Evolutionary conservation across 2,329 filamentous ascomycete genomes (phyloP), one percentile per base, ranked within the genome.

Genomic region (Pseudonectria buxi): DNA sequence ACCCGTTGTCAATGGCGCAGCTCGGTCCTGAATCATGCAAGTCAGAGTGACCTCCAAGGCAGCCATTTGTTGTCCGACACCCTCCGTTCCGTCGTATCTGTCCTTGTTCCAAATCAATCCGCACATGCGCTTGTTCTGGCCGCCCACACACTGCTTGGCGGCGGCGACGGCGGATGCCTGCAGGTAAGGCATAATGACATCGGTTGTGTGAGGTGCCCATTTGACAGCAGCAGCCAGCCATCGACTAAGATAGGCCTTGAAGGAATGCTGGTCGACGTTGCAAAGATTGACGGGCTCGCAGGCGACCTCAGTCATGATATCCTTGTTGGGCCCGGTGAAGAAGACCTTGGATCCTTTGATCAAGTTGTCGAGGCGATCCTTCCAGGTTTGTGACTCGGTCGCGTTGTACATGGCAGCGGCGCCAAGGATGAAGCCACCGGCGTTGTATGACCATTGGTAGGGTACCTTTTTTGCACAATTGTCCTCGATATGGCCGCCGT

Each of bases 61-160:
- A 2, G 75, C 70, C 81, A 86, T 85, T 58, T 84, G 79, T 55
- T 84, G 78, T 5, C 81, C 81, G 3, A 84, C 72, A 6, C 80
- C 81, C 6, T 66, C 70, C 2, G 65, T 67, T 15, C 75, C 74
- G 53, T 83, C 78, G 58, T 71, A 83, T 7, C 58, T 56, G 37
- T 67, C 61, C 35, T 69, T 65, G 30, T 68, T 70, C 77, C 78
- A 83, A 40, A 71, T 71, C 35, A 77, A 57, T 7, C 78, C 75
- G 46, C 77, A 83, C 65, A 77, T 69, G 16, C 68, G 69, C 3
- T 69, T 66, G 41, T 76, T 77, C 16, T 53, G 45, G 12, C 76
- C 77, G 16, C 76, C 78, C 0, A 59, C 67, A 43, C 78, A 83
- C 40, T 78, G 71, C 11, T 62, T 62, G 2, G 70, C 70, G 0